A percentile compares a stretch with the other conserved stretches of the same genome.
phyloP scores from a whole-genome alignment of 2,329 filamentous ascomycete genomes.

The Fusarium oxysporum region DNA sequence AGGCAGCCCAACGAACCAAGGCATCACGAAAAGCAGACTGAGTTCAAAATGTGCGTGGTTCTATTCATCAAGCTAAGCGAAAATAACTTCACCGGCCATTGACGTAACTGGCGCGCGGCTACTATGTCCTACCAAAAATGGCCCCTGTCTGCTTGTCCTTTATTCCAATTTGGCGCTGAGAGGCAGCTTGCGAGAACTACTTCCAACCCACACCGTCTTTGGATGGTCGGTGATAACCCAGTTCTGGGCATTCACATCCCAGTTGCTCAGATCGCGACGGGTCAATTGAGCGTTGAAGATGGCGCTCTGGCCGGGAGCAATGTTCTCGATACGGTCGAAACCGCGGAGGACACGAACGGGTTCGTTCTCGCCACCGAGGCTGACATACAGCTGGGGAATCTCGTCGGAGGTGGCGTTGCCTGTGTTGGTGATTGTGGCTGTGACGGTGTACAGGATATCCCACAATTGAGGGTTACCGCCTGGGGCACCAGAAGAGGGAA shows the following conservation, averaged over 20 bases:
- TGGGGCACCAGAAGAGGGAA: conserved; percentile 62
- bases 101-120: conserved; percentile 14
- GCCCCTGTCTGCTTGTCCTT: too few species aligned
- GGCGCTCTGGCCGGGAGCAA: conserved; percentile 74
- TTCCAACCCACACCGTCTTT: conserved; percentile 67
- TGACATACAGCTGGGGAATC: conserved; percentile 82
- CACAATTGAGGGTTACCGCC: conserved; percentile 75
- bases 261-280: conserved; percentile 86
- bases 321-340: conserved; percentile 78
- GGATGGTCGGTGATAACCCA: conserved; percentile 73
- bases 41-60: background rate
- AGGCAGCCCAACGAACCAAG: background rate
- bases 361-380: conserved; percentile 82
- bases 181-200: conserved; percentile 66
- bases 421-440: conserved; percentile 77
- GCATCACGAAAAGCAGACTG: background rate
- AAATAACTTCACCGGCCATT: conserved; percentile 13
- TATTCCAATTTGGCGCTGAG: conserved; percentile 49
- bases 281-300: conserved; percentile 77
- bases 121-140: background rate
- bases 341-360: conserved; percentile 75
- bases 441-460: conserved; percentile 75
- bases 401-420: conserved; percentile 74
- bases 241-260: conserved; percentile 83
- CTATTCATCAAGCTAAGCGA: conserved; percentile 8